Conservation (phyloP, 1,284 basidiomycete genomes). For the Leucoagaricus sp. region DNA sequence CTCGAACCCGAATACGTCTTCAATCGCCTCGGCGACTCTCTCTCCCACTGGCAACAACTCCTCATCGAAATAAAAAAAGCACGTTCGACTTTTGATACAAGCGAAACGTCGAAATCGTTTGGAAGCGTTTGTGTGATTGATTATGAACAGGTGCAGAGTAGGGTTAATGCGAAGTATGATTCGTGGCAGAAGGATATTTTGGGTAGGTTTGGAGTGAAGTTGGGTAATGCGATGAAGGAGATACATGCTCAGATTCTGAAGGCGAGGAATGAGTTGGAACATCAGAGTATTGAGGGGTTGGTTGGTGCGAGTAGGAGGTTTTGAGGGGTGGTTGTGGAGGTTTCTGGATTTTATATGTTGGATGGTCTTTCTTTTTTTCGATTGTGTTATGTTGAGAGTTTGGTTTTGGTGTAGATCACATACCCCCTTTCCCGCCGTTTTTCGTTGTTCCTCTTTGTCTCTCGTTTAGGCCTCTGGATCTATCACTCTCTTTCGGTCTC, state of each 20-base stretch:
- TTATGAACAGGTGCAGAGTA: conserved; percentile 96
- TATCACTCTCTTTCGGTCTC: not conserved
- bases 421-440: not conserved
- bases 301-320: conserved; percentile 35
- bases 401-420: not conserved
- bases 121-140: conserved; percentile 94
- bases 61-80: conserved; percentile 96
- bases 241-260: conserved; percentile 92
- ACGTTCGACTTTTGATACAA: conserved; percentile 94
- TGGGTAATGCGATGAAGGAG: conserved; percentile 95
- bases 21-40: conserved; percentile 89
- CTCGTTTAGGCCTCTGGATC: not conserved
- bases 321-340: conserved; percentile 24
- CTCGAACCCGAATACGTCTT: conserved; percentile 97
- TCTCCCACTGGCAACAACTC: conserved; percentile 93
- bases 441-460: not conserved
- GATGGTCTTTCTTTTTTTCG: not conserved
- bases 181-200: conserved; percentile 96
- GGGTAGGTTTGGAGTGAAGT: conserved; percentile 88
- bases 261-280: conserved; percentile 92
- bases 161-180: conserved; percentile 98
- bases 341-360: too few relatives aligned
- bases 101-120: conserved; percentile 90
- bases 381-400: not conserved
- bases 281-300: conserved; percentile 69